Base-by-base conservation (phyloP, 257 asterid genomes). In the Nicotiana obtusifolia region DNA sequence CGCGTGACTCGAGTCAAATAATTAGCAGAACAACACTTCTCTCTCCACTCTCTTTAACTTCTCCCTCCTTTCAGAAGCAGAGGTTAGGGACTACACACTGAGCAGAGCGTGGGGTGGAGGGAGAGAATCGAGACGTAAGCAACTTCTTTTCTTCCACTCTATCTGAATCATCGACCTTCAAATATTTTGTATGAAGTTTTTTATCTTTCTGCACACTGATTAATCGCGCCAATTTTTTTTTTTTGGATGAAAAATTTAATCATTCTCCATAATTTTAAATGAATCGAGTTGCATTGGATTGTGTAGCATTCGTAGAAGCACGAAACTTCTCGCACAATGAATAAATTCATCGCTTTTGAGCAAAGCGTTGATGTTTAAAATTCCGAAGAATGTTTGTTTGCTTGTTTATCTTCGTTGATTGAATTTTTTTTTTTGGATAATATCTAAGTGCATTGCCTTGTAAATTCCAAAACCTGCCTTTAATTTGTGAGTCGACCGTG, bases 31-130 rank as follows among this genome's bases (percentile, higher is more conserved):
- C 2, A 22, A 2, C 1, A 8, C 14, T 0, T 13, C 56, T 37
- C 6, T 68, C 8, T 24, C 53, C 17, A 26, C 3, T 7, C 53
- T 26, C 35, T 77, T 33, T 11, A 24, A 13, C 56, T 4, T 3
- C 17, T 65, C 7, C 30, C 16, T 33, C 61, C 49, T 85, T 83
- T 86, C 89, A 61, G 86, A 87, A 85, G 84, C 85, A 54, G 16
- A 16, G 8, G 53, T 15, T 14, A 15, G 30, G 24, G 67, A 9
- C 24, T 8, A 82, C 62, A 2, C 22, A 61, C 20, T 28, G 68
- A 52, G 5, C 26, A 7, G 15, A n/a, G 16, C 10, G 3, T 14
- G 17, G 4, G 13, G 26, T 16, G 19, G 56, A 54, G 10, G 7
- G 15, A 47, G 6, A 3, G 5, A 20, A 61, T 54, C 53, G 37